Conservation (phyloP, 2,329 filamentous ascomycete species). For the Albifimbria verrucaria region DNA sequence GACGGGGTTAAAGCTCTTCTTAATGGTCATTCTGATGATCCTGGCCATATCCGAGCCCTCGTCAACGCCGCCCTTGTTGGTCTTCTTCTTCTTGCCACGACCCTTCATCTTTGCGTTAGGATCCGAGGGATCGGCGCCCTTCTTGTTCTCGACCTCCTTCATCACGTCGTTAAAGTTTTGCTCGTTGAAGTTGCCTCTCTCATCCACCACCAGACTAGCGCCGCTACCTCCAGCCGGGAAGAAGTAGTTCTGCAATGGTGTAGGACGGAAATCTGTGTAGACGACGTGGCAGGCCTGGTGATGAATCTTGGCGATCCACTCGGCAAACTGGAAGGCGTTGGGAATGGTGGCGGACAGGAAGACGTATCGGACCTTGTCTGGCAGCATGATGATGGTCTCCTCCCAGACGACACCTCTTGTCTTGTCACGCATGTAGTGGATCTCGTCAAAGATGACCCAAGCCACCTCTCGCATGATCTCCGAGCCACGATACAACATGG, state of each 20-base stretch:
- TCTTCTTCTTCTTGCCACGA: constrained; percentile 87
- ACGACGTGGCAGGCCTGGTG: constrained; percentile 97
- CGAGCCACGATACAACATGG: constrained; percentile 96
- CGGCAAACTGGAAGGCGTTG: constrained; percentile 98
- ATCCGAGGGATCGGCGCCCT: constrained; percentile 79
- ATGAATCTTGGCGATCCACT: constrained; percentile 99
- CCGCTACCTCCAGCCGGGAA: constrained; percentile 91
- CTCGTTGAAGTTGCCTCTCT: constrained; percentile 94
- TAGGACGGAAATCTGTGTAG: constrained; percentile 97
- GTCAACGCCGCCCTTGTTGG: constrained; percentile 79
- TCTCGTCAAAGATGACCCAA: constrained; percentile 98
- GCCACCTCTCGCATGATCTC: constrained; percentile 99
- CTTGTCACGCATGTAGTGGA: constrained; percentile 97
- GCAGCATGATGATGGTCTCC: constrained; percentile 95
- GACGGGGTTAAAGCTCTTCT: constrained; percentile 94
- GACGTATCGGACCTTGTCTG: constrained; percentile 98
- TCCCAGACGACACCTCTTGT: constrained; percentile 96
- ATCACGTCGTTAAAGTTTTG: constrained; percentile 98
- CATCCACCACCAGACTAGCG: constrained; percentile 91
- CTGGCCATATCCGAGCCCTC: constrained; percentile 86
- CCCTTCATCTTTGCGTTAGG: constrained; percentile 77
- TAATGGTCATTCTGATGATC: constrained; percentile 98
- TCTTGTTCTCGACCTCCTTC: constrained; percentile 81
- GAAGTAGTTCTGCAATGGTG: constrained; percentile 95
- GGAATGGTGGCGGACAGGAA: constrained; percentile 98